These are phyloP conservation scores for Trapa bicornis DNA, from an alignment of 345 rosid genomes.

Conservation along the genomic window DNA sequence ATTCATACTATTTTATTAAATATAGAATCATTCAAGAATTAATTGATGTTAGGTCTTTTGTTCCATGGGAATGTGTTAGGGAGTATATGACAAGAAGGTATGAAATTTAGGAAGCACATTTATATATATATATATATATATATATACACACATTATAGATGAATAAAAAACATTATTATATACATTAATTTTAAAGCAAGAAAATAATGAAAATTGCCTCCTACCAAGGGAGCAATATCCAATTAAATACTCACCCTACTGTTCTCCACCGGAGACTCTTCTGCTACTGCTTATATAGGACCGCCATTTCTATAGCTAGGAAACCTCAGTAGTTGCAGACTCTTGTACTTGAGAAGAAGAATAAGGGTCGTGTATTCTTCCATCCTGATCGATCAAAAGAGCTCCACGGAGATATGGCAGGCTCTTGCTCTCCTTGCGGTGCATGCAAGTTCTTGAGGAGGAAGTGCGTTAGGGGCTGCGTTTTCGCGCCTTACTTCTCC, in stretches of 20 bases:
- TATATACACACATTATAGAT: too few relatives aligned
- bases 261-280: constrained; percentile 43
- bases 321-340: too few relatives aligned
- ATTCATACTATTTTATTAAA: background rate
- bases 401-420: constrained; percentile 25
- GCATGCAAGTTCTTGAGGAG: constrained; percentile 96
- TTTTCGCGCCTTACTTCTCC: constrained; percentile 91
- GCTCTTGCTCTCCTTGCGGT: constrained; percentile 89
- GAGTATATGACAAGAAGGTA: constrained; percentile 16
- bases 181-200: constrained; percentile 6
- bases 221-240: constrained; percentile 58
- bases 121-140: too few relatives aligned
- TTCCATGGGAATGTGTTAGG: constrained; percentile 36
- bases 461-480: constrained; percentile 83
- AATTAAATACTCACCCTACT: constrained; percentile 44
- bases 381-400: too few relatives aligned
- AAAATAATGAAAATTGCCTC: constrained; percentile 47
- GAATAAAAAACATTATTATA: background rate
- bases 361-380: too few relatives aligned
- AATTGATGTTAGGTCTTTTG: constrained; percentile 33
- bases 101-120: background rate
- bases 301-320: constrained; percentile 4
- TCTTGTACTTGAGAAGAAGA: too few relatives aligned
- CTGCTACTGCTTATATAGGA: constrained; percentile 62
- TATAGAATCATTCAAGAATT: background rate